phyloP scores from a whole-genome alignment of 495 filamentous ascomycete genomes.

The Aspergillus sclerotiicarbonarius region DNA sequence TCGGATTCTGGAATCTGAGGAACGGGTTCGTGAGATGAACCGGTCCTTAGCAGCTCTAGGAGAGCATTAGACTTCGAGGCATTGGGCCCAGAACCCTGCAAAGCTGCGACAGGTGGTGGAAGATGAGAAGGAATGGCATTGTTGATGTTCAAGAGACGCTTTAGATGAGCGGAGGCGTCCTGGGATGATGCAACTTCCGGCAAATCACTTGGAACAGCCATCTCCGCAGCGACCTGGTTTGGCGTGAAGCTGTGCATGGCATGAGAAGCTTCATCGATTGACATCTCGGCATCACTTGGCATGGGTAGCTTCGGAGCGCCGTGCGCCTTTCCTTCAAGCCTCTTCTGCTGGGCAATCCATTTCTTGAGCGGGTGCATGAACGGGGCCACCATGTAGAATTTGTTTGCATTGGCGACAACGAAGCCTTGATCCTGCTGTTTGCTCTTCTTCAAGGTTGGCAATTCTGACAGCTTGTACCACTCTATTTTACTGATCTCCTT shows the following conservation, averaged over 20 bases:
- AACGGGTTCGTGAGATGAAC: constrained; percentile 42
- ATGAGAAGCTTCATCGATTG: constrained; percentile 35
- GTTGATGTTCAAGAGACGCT: constrained; percentile 62
- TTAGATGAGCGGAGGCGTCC: constrained; percentile 62
- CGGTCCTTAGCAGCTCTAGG: constrained; percentile 55
- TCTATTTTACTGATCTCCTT: constrained; percentile 97
- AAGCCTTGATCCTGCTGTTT: constrained; percentile 55
- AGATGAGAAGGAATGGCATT: constrained; percentile 22
- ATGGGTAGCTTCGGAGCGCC: constrained; percentile 15
- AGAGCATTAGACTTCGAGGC: constrained; percentile 50
- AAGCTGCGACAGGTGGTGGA: constrained; percentile 11
- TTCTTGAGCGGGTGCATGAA: constrained; percentile 83
- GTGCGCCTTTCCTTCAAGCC: constrained; percentile 50
- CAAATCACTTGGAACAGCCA: constrained; percentile 38
- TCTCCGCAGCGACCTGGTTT: constrained; percentile 15
- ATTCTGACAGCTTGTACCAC: constrained; percentile 86
- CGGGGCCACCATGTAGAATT: constrained; percentile 97
- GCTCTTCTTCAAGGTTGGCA: constrained; percentile 75
- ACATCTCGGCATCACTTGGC: constrained; percentile 34
- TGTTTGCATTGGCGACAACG: constrained; percentile 65
- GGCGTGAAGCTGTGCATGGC: constrained; percentile 18
- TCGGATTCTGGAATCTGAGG: constrained; percentile 35
- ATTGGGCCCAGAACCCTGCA: constrained; percentile 21
- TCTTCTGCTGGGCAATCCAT: constrained; percentile 85
- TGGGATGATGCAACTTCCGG: constrained; percentile 36